These are phyloP conservation scores for Cyclotella distinguenda DNA, from an alignment of 108 stramenopile species.

Conservation along the genomic window DNA sequence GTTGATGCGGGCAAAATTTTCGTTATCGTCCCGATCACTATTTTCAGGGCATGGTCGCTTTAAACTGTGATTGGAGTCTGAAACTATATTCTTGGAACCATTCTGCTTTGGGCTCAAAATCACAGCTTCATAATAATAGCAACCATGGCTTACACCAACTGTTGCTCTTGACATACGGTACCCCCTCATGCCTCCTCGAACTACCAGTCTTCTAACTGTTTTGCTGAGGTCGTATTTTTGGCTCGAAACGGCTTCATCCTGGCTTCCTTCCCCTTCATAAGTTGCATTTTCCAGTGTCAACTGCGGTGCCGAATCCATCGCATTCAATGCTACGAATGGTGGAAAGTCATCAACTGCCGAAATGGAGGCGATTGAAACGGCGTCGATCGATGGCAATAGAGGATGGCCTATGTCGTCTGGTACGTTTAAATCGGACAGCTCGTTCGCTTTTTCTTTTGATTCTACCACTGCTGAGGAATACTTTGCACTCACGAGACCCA, in stretches of 20 bases:
- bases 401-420: constrained; percentile 12
- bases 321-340: constrained; percentile 71
- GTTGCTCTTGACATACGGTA: constrained; percentile 89
- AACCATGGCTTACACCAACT: constrained; percentile 63
- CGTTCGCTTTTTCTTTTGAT: not conserved
- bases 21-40: not conserved
- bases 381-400: constrained; percentile 56
- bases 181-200: constrained; percentile 64
- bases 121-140: constrained; percentile 70
- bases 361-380: constrained; percentile 52
- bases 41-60: not conserved
- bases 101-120: constrained; percentile 36
- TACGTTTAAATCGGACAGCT: not conserved
- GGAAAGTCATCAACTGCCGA: constrained; percentile 64
- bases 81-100: not conserved
- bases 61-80: not conserved
- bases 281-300: constrained; percentile 53
- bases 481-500: not conserved
- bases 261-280: not conserved
- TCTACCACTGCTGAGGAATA: not conserved
- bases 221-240: constrained; percentile 8
- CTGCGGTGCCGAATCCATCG: constrained; percentile 80
- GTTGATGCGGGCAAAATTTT: not conserved
- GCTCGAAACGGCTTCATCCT: not conserved
- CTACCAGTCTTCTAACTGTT: constrained; percentile 32